Conservation (phyloP, 208 protist genomes). For the Polymyxa betae region DNA sequence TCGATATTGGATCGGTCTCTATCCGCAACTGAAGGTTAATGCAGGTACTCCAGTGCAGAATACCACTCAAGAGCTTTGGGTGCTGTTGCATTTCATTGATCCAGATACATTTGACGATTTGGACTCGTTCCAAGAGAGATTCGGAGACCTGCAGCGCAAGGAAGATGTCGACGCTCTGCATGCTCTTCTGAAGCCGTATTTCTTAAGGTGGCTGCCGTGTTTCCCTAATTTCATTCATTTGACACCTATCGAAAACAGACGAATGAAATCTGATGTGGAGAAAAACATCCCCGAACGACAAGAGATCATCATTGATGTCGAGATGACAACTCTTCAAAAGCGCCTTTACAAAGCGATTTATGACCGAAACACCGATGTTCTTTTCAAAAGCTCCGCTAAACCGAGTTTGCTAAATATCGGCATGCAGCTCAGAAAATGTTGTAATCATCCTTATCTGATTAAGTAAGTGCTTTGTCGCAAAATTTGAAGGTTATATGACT, state of each 20-base stretch:
- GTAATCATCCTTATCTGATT: conserved; percentile 86
- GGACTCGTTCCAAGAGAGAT: conserved; percentile 84
- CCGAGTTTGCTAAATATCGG: conserved; percentile 54
- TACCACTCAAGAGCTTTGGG: conserved; percentile 87
- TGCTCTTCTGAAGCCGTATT: conserved; percentile 68
- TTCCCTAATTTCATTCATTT: conserved; percentile 37
- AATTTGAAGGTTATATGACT: conserved; percentile 49
- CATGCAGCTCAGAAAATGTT: conserved; percentile 85
- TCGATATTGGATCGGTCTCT: conserved; percentile 90
- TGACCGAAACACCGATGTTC: conserved; percentile 71
- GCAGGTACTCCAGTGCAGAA: conserved; percentile 56
- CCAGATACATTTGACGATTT: conserved; percentile 85
- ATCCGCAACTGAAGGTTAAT: too few relatives aligned
- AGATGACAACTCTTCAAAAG: conserved; percentile 75
- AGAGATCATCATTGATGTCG: conserved; percentile 72
- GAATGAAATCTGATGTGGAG: conserved; percentile 89
- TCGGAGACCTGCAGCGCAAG: conserved; percentile 1
- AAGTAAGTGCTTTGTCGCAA: too few relatives aligned
- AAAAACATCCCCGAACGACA: conserved; percentile 45
- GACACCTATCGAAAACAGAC: conserved; percentile 67
- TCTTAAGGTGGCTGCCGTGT: conserved; percentile 71
- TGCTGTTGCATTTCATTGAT: conserved; percentile 95
- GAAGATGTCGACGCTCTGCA: conserved; percentile 62
- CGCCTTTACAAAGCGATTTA: conserved; percentile 79
- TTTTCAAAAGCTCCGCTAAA: neutral